Percentiles rank a stretch among this genome's conserved stretches.
Conservation (phyloP, 148 eudicot genomes). For the Amaranthus palmeri region DNA sequence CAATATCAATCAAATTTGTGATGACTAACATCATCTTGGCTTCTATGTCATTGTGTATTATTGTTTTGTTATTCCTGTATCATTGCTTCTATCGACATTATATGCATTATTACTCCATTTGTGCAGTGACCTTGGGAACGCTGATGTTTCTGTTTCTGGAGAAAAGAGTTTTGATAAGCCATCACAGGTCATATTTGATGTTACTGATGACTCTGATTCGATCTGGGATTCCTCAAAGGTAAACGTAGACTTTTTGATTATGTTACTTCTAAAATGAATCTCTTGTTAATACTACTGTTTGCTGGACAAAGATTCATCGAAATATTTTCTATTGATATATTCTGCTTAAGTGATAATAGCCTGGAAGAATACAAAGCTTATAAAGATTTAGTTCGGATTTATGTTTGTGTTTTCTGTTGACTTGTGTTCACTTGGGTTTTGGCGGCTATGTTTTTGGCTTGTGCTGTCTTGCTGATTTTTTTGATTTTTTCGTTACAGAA, state of each 20-base stretch:
- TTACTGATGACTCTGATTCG: slow-evolving; percentile 53
- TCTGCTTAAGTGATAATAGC: too few relatives aligned
- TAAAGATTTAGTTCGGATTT: background rate
- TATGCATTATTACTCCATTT: background rate
- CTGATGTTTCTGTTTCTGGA: slow-evolving; percentile 50
- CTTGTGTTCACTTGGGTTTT: background rate
- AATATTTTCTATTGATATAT: background rate
- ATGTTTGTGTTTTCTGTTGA: background rate
- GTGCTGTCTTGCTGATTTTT: background rate
- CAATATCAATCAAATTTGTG: background rate
- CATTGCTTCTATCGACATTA: background rate
- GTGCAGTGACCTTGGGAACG: slow-evolving; percentile 56
- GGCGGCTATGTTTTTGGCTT: background rate
- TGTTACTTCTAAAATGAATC: background rate
- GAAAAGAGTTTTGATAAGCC: slow-evolving; percentile 64
- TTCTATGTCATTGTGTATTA: too few relatives aligned
- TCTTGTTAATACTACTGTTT: background rate
- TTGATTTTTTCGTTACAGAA: background rate
- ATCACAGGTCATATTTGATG: slow-evolving; percentile 59
- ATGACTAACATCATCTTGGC: background rate
- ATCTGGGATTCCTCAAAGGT: slow-evolving; percentile 63
- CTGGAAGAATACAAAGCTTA: background rate
- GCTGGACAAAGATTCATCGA: background rate
- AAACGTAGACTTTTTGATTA: slow-evolving; percentile 13
- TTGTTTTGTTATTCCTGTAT: background rate